phyloP scores from a whole-genome alignment of 495 filamentous ascomycete genomes.

The Bacidia gigantensis region DNA sequence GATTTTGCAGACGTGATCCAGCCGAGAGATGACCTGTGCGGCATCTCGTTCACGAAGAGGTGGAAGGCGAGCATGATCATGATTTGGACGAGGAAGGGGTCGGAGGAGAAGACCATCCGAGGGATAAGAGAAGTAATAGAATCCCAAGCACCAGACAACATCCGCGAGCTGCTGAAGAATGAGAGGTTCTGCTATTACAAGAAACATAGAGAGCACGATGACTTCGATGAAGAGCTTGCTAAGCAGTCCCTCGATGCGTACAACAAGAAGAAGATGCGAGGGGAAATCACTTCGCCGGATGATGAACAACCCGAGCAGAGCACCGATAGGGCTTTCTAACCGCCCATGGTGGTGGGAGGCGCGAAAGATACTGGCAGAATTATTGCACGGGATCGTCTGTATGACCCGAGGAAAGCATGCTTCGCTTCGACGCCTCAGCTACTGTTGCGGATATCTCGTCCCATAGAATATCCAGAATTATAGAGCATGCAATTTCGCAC shows the following conservation, averaged over 20 bases:
- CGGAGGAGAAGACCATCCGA: slow-evolving; percentile 59
- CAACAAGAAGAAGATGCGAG: neutral
- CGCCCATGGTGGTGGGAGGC: no score
- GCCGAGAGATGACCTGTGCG: slow-evolving; percentile 71
- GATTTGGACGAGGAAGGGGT: slow-evolving; percentile 75
- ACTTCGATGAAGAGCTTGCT: slow-evolving; percentile 31
- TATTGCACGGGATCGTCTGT: no score
- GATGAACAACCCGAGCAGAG: neutral
- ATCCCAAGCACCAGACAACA: slow-evolving; percentile 43
- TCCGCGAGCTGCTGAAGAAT: slow-evolving; percentile 46
- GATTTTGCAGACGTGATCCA: slow-evolving; percentile 64
- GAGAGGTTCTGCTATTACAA: slow-evolving; percentile 57
- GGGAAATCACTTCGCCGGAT: neutral
- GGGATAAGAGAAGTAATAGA: slow-evolving; percentile 54
- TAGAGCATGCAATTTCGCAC: no score
- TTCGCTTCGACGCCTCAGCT: neutral
- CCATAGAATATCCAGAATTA: no score
- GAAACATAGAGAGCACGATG: slow-evolving; percentile 43
- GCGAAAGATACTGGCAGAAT: no score
- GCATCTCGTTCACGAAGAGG: slow-evolving; percentile 44
- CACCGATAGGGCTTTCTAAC: neutral
- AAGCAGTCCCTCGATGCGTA: slow-evolving; percentile 6
- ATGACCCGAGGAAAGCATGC: no score
- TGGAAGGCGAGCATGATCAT: slow-evolving; percentile 62
- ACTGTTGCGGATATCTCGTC: no score